Base-by-base conservation (phyloP, 805 yeast species). In the Lachancea lanzarotensis region DNA sequence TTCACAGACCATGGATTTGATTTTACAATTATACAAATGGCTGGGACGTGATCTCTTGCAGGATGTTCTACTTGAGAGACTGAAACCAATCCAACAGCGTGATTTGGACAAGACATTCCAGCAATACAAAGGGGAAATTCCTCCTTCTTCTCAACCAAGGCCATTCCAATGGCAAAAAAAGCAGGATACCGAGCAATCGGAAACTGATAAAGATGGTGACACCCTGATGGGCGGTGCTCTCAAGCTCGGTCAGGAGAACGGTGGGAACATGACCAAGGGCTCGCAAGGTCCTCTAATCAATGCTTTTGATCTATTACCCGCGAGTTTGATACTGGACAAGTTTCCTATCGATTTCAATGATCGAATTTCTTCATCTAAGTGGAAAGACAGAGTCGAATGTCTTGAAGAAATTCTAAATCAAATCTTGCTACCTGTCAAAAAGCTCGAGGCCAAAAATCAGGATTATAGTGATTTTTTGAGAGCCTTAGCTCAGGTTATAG, bases 371-470 rank as follows among this genome's bases (percentile, higher is more conserved):
- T 81, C 90, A 1, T 49, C 80, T 0, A 81, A 83, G 56, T 93
- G 98, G 98, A 88, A 89, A 59, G 97, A 90, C 42, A 74, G 98
- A 50, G 88, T 85, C 46, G 96, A 86, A 53, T 87, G 76, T 0
- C 70, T 93, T 45, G 91, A 86, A 39, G 89, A 80, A 50, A 59
- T 74, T 9, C 47, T 55, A 47, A 73, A 70, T 29, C 60, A 63
- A 16, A 66, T 69, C 11, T 67, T 78, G 25, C 66, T 69, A 18
- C 79, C 82, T 36, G 78, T 78, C 1, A 69, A 81, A 37, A 81
- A 74, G 51, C 57, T 81, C 39, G 70, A 68, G n/a, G 65, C 69
- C 8, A 45, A 45, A 15, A 71, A 69, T 29, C 85, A 70, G 43
- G 95, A 90, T 59, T 88, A 82, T 62, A 51, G 73, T 6, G 81